phyloP scores from a whole-genome alignment of 495 filamentous ascomycete species.

The Aspergillus haitiensis region DNA sequence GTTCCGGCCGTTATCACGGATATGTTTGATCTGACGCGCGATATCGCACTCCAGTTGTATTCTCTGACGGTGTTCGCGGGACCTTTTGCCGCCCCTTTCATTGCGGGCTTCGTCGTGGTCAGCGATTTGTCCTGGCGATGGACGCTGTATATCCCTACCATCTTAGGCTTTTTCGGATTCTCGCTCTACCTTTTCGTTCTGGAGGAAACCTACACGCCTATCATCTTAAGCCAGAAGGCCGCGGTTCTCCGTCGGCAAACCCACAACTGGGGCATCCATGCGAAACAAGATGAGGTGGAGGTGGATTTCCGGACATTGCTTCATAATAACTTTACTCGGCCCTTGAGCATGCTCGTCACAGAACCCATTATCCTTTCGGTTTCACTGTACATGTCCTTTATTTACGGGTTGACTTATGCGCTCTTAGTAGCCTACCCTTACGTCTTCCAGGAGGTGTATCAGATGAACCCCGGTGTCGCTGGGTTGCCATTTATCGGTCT shows the following conservation, averaged over 20 bases:
- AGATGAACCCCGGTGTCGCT: slow-evolving; percentile 19
- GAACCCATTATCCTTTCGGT: slow-evolving; percentile 50
- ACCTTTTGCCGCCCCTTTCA: slow-evolving; percentile 47
- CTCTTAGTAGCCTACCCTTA: slow-evolving; percentile 30
- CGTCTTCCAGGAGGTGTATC: slow-evolving; percentile 27
- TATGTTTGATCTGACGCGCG: slow-evolving; percentile 50
- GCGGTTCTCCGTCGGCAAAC: slow-evolving; percentile 39
- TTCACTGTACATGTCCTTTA: slow-evolving; percentile 41
- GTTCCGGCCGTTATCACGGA: slow-evolving; percentile 54
- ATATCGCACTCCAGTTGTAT: slow-evolving; percentile 52
- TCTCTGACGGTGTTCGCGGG: slow-evolving; percentile 51
- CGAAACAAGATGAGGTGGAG: slow-evolving; percentile 50
- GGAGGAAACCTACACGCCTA: slow-evolving; percentile 43
- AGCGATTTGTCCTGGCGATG: slow-evolving; percentile 46
- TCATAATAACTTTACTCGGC: slow-evolving; percentile 44
- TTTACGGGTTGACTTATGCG: slow-evolving; percentile 39
- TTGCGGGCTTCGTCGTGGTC: slow-evolving; percentile 45
- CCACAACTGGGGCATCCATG: slow-evolving; percentile 49
- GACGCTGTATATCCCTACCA: slow-evolving; percentile 47
- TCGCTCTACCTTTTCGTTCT: slow-evolving; percentile 31
- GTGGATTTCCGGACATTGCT: slow-evolving; percentile 37
- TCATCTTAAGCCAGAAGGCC: slow-evolving; percentile 43
- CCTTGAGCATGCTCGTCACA: slow-evolving; percentile 44
- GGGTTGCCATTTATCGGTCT: slow-evolving; percentile 28
- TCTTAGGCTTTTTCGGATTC: slow-evolving; percentile 35